Conservation (phyloP, 2,329 filamentous ascomycete species). For the Sphaerulina musiva region DNA sequence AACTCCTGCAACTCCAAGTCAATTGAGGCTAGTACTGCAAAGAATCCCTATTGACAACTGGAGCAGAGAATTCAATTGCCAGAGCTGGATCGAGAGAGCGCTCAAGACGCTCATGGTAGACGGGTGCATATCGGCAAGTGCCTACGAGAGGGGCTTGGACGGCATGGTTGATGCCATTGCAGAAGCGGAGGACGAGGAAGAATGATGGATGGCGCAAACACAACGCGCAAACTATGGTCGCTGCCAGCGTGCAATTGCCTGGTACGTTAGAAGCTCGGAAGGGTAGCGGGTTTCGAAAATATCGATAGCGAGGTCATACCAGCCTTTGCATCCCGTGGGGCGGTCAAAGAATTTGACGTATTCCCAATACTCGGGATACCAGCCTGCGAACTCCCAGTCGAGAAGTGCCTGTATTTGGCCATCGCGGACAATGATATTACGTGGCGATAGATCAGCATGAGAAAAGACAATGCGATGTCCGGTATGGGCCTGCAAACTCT, state of each 20-base stretch:
- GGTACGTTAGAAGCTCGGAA: constrained; percentile 7
- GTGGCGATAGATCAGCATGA: constrained; percentile 19
- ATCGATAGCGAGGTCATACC: constrained; percentile 11
- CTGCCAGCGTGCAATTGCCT: neutral
- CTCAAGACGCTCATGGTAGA: constrained; percentile 5
- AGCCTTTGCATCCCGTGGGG: constrained; percentile 11
- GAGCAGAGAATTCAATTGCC: constrained; percentile 14
- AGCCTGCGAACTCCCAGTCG: constrained; percentile 23
- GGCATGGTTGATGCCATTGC: no score
- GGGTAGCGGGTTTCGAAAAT: constrained; percentile 10
- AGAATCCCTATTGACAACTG: constrained; percentile 9
- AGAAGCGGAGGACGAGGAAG: no score
- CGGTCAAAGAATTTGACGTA: constrained; percentile 21
- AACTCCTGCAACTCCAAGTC: neutral
- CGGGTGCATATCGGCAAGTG: neutral
- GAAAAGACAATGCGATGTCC: constrained; percentile 15
- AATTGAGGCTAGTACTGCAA: constrained; percentile 1
- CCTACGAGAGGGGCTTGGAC: constrained; percentile 4
- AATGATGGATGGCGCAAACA: constrained; percentile 11
- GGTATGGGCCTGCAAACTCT: constrained; percentile 1
- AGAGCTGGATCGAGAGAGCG: constrained; percentile 12
- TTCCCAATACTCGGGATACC: constrained; percentile 24
- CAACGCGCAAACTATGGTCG: constrained; percentile 7
- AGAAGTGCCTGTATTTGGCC: constrained; percentile 15
- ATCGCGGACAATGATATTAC: constrained; percentile 20